Evolutionary conservation across 2,329 filamentous ascomycete species (phyloP).

Genomic region (Clonostachys sp.): DNA sequence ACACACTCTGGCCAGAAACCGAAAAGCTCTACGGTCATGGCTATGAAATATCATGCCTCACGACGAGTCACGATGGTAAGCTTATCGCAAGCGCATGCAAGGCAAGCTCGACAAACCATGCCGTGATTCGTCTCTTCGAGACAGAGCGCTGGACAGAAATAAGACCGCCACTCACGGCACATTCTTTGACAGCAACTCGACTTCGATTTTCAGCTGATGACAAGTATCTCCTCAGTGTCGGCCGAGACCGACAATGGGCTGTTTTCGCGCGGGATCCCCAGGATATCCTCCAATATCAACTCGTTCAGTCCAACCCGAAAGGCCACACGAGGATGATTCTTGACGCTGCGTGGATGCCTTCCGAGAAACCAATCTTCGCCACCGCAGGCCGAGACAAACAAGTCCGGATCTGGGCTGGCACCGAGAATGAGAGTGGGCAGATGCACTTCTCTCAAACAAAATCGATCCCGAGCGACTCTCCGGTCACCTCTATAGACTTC

Average conservation of each 20-base stretch:
- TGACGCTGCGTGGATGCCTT: slow-evolving; percentile 76
- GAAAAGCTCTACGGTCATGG: slow-evolving; percentile 98
- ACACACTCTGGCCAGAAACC: slow-evolving; percentile 91
- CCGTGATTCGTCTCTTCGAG: slow-evolving; percentile 88
- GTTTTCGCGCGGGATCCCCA: slow-evolving; percentile 59
- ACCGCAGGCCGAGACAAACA: slow-evolving; percentile 89
- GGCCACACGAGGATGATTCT: slow-evolving; percentile 92
- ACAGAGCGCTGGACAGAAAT: slow-evolving; percentile 85
- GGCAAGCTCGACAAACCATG: slow-evolving; percentile 88
- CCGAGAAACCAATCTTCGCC: slow-evolving; percentile 58
- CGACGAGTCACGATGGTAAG: slow-evolving; percentile 67
- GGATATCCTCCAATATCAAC: slow-evolving; percentile 41
- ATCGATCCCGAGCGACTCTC: slow-evolving; percentile 47
- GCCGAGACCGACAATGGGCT: slow-evolving; percentile 87
- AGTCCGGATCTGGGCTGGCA: slow-evolving; percentile 65
- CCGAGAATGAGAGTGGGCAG: slow-evolving; percentile 17
- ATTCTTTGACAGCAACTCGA: slow-evolving; percentile 80
- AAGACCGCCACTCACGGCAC: slow-evolving; percentile 74
- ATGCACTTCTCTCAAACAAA: slow-evolving; percentile 44
- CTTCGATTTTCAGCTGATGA: slow-evolving; percentile 78
- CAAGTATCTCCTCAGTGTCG: slow-evolving; percentile 75
- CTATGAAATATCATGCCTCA: slow-evolving; percentile 89
- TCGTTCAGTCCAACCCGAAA: slow-evolving; percentile 67
- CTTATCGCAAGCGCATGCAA: slow-evolving; percentile 89
- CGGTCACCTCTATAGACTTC: slow-evolving; percentile 72